These are phyloP conservation scores for Arthrobotrys musiformis DNA, from an alignment of 2,329 filamentous ascomycete species.

Conservation along the genomic window DNA sequence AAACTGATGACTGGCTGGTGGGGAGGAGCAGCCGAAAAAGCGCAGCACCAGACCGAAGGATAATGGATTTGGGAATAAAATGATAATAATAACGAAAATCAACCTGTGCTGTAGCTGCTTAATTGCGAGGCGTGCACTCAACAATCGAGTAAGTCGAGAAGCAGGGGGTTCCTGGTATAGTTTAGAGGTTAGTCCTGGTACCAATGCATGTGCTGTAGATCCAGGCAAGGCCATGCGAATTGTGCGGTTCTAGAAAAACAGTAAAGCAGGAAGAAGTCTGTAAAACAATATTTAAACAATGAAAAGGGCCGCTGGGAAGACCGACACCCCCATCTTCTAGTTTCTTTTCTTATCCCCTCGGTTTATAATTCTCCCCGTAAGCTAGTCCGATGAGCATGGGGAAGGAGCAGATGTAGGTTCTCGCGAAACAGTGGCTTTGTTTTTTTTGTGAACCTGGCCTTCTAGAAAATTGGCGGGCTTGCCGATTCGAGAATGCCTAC, in stretches of 20 bases:
- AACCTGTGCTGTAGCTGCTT: slow-evolving; percentile 18
- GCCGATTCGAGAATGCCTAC: slow-evolving; percentile 47
- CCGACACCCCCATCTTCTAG: slow-evolving; percentile 33
- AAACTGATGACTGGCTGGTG: slow-evolving; percentile 19
- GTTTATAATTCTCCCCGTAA: slow-evolving; percentile 53
- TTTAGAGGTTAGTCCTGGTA: slow-evolving; percentile 51
- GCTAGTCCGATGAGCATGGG: slow-evolving; percentile 39
- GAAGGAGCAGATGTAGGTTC: slow-evolving; percentile 48
- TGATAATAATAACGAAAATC: slow-evolving; percentile 41
- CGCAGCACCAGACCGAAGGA: slow-evolving; percentile 1
- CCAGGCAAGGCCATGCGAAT: slow-evolving; percentile 46
- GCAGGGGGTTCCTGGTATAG: slow-evolving; percentile 49
- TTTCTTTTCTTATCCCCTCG: slow-evolving; percentile 31
- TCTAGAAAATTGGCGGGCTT: slow-evolving; percentile 55
- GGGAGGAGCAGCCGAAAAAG: slow-evolving; percentile 44
- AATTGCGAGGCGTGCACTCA: slow-evolving; percentile 50
- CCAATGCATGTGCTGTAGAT: slow-evolving; percentile 51
- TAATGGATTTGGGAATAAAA: slow-evolving; percentile 18
- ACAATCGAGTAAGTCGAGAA: slow-evolving; percentile 39
- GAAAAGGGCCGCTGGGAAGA: slow-evolving; percentile 37
- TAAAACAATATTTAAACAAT: slow-evolving; percentile 54
- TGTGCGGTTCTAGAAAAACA: slow-evolving; percentile 49
- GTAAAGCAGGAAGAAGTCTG: slow-evolving; percentile 17
- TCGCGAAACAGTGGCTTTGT: slow-evolving; percentile 53
- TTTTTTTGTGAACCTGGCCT: slow-evolving; percentile 42